These are phyloP conservation scores for Pythium diclinum DNA, from an alignment of 352 stramenopile species.

Conservation along the genomic window DNA sequence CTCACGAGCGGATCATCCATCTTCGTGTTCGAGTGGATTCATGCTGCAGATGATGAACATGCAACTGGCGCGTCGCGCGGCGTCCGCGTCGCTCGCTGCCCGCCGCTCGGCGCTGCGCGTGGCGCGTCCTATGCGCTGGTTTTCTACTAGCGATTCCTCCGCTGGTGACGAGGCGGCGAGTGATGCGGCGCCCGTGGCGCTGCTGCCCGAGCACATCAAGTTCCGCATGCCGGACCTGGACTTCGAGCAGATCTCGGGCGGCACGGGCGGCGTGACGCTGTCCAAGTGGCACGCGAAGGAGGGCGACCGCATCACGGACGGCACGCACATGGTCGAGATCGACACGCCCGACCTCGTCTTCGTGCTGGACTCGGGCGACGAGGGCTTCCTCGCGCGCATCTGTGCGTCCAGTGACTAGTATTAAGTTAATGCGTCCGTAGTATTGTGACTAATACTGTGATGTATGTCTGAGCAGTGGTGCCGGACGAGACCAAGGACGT, in stretches of 20 bases:
- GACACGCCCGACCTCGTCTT: conserved; percentile 84
- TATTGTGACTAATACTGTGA: too few relatives aligned
- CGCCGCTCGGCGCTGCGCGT: neutral
- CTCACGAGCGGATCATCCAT: neutral
- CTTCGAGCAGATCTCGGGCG: conserved; percentile 74
- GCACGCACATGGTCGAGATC: conserved; percentile 82
- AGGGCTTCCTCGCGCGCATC: conserved; percentile 75
- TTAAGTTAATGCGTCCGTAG: too few relatives aligned
- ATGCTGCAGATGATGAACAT: neutral
- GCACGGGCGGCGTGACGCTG: conserved; percentile 51
- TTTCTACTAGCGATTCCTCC: neutral
- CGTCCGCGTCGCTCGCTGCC: neutral
- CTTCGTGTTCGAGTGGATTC: neutral
- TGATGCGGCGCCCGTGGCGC: neutral
- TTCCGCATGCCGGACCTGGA: conserved; percentile 87
- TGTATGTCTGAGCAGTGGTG: conserved; percentile 46
- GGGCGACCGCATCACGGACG: conserved; percentile 58
- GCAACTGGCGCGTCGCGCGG: neutral
- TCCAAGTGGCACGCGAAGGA: conserved; percentile 77
- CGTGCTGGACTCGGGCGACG: conserved; percentile 73
- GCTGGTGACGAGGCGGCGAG: neutral
- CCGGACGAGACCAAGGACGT: conserved; percentile 52
- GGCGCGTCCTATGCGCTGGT: neutral
- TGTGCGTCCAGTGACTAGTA: conserved; percentile 31
- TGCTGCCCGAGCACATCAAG: conserved; percentile 81